Conservation (phyloP, 2,329 filamentous ascomycete species). For the Ambrosiella beaveri region DNA sequence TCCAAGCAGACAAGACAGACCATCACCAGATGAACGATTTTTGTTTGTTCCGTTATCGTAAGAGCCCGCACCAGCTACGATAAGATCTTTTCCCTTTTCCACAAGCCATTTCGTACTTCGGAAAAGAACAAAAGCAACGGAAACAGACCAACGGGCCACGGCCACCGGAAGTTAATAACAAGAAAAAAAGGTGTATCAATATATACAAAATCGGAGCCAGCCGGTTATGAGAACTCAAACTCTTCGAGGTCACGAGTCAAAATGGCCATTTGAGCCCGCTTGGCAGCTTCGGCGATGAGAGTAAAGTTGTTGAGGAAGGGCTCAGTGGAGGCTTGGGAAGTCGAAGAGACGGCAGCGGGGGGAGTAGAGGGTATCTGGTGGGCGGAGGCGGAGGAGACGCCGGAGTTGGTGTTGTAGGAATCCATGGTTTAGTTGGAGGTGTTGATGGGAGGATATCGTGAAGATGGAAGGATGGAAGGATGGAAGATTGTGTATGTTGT, state of each 20-base stretch:
- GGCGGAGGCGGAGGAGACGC: not conserved
- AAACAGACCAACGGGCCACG: no score
- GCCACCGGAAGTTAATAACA: no score
- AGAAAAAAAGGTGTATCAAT: not conserved
- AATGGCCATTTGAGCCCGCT: constrained; percentile 78
- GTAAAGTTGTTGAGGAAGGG: constrained; percentile 64
- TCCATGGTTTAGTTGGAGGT: not conserved
- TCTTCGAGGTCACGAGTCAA: constrained; percentile 74
- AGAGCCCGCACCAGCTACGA: no score
- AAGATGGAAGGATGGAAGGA: no score
- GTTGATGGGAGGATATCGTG: no score
- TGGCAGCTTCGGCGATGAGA: constrained; percentile 80
- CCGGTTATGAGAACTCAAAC: constrained; percentile 34
- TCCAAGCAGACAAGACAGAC: no score
- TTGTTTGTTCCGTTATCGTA: no score
- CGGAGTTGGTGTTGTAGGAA: not conserved
- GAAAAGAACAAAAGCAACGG: no score
- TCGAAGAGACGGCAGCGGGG: constrained; percentile 15
- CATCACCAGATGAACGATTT: no score
- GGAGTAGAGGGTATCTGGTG: constrained; percentile 17
- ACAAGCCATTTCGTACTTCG: no score
- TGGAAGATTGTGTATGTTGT: no score
- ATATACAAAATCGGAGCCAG: not conserved
- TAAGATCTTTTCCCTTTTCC: no score
- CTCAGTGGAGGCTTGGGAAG: constrained; percentile 23